Base-by-base conservation (phyloP, 805 yeast genomes). In the Teunomyces barrocoloradensis region DNA sequence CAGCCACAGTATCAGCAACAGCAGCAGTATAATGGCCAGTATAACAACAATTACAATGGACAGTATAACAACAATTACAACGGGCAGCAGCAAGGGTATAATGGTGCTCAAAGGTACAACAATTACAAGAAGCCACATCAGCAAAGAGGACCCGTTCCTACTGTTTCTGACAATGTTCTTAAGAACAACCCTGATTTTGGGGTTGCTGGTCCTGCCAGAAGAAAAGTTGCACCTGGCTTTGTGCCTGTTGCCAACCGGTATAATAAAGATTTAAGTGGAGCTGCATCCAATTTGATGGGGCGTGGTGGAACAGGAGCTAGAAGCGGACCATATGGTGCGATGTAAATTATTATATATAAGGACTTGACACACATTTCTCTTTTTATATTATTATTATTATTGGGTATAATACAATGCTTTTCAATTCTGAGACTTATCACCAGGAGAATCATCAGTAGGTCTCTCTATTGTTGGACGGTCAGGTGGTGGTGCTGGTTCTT, bases 121-220 rank as follows among this genome's bases (percentile, higher is more conserved):
- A 32, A 32, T 36, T 42, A 33, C 49, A 36, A 56, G 28, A 55
- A 48, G 30, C 50, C 40, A 13, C 27, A 33, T 11, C 56, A 51
- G 13, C 53, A 44, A 33, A 45, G 38, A 21, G 36, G 48, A 28
- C 40, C 49, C 4, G 32, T 43, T 6, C 65, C 68, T 3, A 66
- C 75, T 4, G 61, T 68, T 12, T 65, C 75, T 1, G 76, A 73
- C 45, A 65, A 57, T 48, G 72, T 64, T 3, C 63, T 73, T 52
- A 65, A 60, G 41, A 61, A 56, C 43, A 72, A 73, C 50, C 78
- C 78, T 0, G 77, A 73, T 54, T 69, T 68, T 42, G 72, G 69
- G 5, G 46, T 44, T 12, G 46, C 44, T 5, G 27, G 43, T 35
- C 40, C 58, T 12, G 43, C 54, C 7, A 58, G 56, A 32, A 50